Base-by-base conservation (phyloP, 1,284 basidiomycete species). In the Vanrija sp. region DNA sequence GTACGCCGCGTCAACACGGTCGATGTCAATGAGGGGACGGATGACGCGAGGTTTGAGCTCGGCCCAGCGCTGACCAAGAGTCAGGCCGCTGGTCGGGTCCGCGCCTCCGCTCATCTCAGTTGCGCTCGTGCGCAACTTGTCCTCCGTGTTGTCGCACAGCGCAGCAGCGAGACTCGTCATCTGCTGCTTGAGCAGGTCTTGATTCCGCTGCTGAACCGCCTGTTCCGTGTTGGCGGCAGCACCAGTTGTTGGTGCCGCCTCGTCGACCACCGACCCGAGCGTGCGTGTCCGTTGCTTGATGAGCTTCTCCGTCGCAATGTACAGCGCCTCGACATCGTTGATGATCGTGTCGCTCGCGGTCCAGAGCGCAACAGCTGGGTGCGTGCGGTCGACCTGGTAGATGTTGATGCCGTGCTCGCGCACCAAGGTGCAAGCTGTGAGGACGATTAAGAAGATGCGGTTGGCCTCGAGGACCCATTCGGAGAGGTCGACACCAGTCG, bases 361-460 rank as follows among this genome's bases (percentile, higher is more conserved):
- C 95, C 95, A 98, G 1, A 89, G 84, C 61, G 87, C 83, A 78
- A 86, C 83, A 0, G 62, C 51, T 1, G 85, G 85, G 31, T 81
- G 77, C 14, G 62, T 54, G 0, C 66, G 52, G 47, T 83, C 79
- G 47, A 97, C 79, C 23, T 88, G 88, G 69, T 98, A 98, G 6
- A 86, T 80, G 4, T 80, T 80, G 4, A 81, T 69, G 60, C 88
- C 85, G 59, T 85, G 83, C 45, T 83, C 80, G 31, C 92, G 83
- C 67, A 87, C 90, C 39, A 84, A 81, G 46, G 85, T 79, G 0
- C 89, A 85, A 4, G 89, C 84, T 60, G 82, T 81, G 44, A 88
- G 79, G 3, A 88, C 83, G 36, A 83, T 84, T 88, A 88, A 69
- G 45, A 84, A 78, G 52, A 88, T 81, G n/a, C 81, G 78, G 71